These are phyloP conservation scores for Tuber microsphaerosporum DNA, from an alignment of 495 filamentous ascomycete genomes.

Conservation along the genomic window DNA sequence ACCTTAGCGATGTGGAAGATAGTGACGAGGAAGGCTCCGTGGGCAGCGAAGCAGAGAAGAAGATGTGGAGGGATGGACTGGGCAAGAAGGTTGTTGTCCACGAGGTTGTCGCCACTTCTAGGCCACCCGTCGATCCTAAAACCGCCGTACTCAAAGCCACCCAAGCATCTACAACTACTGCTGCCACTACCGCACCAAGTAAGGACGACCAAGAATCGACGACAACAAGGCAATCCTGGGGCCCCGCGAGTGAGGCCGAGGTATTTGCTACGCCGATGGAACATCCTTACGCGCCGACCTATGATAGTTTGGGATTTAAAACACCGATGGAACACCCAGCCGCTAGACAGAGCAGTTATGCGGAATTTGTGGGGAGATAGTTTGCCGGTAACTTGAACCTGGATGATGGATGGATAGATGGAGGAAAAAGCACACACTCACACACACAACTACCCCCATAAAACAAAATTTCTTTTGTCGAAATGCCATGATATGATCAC, in stretches of 20 bases:
- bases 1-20: conserved; percentile 37
- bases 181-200: not conserved
- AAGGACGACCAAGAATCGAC: not conserved
- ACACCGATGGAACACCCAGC: conserved; percentile 29
- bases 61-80: conserved; percentile 39
- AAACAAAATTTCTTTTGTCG: not conserved
- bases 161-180: not conserved
- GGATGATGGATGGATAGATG: conserved; percentile 7
- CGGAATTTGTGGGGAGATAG: conserved; percentile 28
- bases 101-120: conserved; percentile 15
- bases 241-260: conserved; percentile 6
- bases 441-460: not conserved
- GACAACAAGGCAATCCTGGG: conserved; percentile 2
- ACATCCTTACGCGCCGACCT: conserved; percentile 9
- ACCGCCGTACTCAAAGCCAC: not conserved
- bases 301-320: conserved; percentile 12
- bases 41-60: conserved; percentile 33
- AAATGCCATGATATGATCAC: not conserved
- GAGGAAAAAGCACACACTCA: not conserved
- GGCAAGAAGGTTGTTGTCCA: conserved; percentile 34
- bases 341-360: conserved; percentile 28
- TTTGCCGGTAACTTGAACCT: conserved; percentile 8
- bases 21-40: conserved; percentile 32
- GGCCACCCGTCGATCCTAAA: not conserved
- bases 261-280: conserved; percentile 28